Conservation (phyloP, 106 monocot genomes). For the Apostasia shenzhenica region DNA sequence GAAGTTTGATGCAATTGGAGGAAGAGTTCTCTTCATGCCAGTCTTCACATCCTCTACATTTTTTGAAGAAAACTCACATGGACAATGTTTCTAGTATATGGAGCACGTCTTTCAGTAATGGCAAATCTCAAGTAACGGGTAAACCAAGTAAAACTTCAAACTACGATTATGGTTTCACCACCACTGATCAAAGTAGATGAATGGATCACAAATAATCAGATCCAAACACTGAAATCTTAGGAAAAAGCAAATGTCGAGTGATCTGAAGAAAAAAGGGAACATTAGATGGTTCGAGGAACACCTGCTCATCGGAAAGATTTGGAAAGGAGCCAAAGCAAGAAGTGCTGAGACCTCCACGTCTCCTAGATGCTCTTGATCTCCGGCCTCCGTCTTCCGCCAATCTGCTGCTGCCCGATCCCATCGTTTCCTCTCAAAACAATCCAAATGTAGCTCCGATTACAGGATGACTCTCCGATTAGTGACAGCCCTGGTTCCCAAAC, state of each 20-base stretch:
- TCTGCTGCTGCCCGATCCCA: slow-evolving; percentile 6
- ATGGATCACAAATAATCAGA: not conserved
- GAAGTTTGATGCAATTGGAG: too few relatives aligned
- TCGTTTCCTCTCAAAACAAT: not conserved
- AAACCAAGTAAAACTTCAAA: not conserved
- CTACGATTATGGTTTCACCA: not conserved
- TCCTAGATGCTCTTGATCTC: not conserved
- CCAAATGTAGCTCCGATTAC: slow-evolving; percentile 6
- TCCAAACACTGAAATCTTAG: not conserved
- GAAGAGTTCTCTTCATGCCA: too few relatives aligned
- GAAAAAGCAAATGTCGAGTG: too few relatives aligned
- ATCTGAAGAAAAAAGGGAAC: not conserved
- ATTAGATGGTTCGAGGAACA: not conserved
- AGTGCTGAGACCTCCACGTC: not conserved
- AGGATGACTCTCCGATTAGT: not conserved
- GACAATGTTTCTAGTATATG: not conserved
- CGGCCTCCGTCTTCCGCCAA: not conserved
- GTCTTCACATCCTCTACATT: not conserved
- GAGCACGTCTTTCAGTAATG: not conserved
- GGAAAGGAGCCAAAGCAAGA: not conserved
- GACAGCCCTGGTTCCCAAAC: not conserved
- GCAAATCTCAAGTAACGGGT: not conserved
- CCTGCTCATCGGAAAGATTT: not conserved
- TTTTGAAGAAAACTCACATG: not conserved
- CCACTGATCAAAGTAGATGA: not conserved